A percentile compares a stretch with the other conserved stretches of the same genome.
Conservation (phyloP, 2,329 filamentous ascomycete genomes). For the Magnaporthiopsis rhizophila region DNA sequence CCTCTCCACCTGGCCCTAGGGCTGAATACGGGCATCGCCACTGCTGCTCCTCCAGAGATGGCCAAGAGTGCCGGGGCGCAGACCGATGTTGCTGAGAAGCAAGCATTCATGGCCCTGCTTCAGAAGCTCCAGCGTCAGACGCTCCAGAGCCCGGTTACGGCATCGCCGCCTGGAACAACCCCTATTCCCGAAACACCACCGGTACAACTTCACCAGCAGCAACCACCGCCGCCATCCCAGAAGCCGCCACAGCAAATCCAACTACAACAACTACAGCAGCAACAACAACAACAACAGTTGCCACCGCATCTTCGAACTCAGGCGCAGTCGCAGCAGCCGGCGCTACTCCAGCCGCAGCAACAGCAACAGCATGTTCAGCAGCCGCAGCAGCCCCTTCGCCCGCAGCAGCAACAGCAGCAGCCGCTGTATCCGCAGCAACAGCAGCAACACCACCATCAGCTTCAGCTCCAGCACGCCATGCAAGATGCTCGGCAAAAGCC, state of each 20-base stretch:
- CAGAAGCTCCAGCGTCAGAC: constrained; percentile 67
- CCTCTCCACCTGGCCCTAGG: not conserved
- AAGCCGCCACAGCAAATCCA: constrained; percentile 11
- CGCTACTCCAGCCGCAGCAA: not conserved
- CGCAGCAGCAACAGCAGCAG: constrained; percentile 3
- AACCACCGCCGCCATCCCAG: constrained; percentile 7
- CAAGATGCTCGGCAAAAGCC: constrained; percentile 27
- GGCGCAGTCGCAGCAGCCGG: constrained; percentile 1
- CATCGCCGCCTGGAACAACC: constrained; percentile 4
- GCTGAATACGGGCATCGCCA: constrained; percentile 28
- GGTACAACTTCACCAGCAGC: not conserved
- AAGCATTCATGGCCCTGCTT: constrained; percentile 76
- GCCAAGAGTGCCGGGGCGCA: constrained; percentile 7
- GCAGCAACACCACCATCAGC: constrained; percentile 7
- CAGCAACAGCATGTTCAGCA: constrained; percentile 2
- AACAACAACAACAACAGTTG: not conserved
- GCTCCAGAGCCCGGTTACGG: constrained; percentile 27
- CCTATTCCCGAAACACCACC: not conserved
- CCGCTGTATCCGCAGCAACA: constrained; percentile 5
- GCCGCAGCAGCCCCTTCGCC: constrained; percentile 4
- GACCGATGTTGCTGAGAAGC: constrained; percentile 60
- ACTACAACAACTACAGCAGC: constrained; percentile 11
- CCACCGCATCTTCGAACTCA: not conserved
- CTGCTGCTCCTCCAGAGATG: constrained; percentile 4
- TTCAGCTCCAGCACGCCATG: constrained; percentile 5